Evolutionary conservation across 2,329 filamentous ascomycete genomes (phyloP).

Genomic region (Apiospora malaysiana): DNA sequence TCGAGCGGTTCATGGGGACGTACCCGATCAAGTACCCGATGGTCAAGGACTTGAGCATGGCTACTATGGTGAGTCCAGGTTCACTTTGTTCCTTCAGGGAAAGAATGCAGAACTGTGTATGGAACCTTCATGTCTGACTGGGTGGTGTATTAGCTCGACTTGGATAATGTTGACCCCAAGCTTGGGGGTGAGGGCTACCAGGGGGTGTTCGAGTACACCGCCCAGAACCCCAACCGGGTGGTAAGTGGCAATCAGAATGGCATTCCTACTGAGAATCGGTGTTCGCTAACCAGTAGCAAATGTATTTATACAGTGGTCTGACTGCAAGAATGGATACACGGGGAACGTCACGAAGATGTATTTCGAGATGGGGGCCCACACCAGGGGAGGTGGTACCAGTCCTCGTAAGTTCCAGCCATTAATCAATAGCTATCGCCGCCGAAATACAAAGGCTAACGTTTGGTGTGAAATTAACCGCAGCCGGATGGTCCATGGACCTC

Average conservation of each 20-base stretch:
- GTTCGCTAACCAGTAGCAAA: not conserved
- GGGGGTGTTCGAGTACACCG: not conserved
- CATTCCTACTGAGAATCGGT: not conserved
- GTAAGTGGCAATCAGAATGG: not conserved
- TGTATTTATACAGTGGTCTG: constrained; percentile 28
- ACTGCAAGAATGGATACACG: constrained; percentile 27
- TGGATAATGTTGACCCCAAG: not conserved
- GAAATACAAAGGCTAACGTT: constrained; percentile 5
- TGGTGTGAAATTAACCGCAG: not conserved
- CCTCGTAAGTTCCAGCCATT: constrained; percentile 22
- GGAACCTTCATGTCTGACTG: not conserved
- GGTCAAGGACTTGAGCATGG: constrained; percentile 26
- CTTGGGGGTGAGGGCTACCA: not conserved
- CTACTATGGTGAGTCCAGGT: constrained; percentile 25
- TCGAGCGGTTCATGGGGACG: constrained; percentile 25
- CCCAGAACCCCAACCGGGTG: not conserved
- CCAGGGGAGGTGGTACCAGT: constrained; percentile 27
- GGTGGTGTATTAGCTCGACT: not conserved
- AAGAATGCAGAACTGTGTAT: no score
- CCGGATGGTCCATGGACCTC: constrained; percentile 32
- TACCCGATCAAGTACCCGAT: constrained; percentile 27
- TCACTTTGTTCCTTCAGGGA: no score
- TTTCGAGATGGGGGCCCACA: constrained; percentile 22
- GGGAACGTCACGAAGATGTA: constrained; percentile 28
- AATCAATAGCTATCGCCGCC: no score